These are phyloP conservation scores for Neofusicoccum laricinum DNA, from an alignment of 2,329 filamentous ascomycete species.

Conservation along the genomic window DNA sequence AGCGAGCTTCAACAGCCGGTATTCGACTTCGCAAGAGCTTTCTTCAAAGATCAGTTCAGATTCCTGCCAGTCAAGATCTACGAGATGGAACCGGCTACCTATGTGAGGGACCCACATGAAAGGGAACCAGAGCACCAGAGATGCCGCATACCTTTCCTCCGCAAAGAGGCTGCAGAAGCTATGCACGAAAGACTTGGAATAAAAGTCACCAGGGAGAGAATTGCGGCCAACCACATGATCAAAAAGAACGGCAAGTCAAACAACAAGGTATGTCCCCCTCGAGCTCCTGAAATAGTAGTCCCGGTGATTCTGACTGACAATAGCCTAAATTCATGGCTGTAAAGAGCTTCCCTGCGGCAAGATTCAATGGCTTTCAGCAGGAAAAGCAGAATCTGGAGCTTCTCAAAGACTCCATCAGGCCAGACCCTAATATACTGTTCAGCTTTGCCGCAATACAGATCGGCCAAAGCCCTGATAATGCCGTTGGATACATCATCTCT, in stretches of 20 bases:
- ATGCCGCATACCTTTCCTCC: neutral
- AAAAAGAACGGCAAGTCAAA: neutral
- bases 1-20: neutral
- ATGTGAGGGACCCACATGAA: neutral
- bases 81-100: neutral
- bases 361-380: neutral
- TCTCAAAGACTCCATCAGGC: neutral
- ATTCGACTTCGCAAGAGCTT: neutral
- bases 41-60: neutral
- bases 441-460: neutral
- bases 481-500: neutral
- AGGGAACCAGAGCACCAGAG: neutral
- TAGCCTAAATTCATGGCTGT: neutral
- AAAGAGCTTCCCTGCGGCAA: neutral
- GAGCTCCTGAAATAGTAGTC: neutral
- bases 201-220: neutral
- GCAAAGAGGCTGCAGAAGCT: neutral
- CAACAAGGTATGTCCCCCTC: neutral
- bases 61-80: neutral
- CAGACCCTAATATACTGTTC: neutral
- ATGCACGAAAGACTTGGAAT: neutral
- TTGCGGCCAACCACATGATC: neutral
- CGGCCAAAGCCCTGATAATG: neutral
- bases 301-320: neutral
- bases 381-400: neutral